Evolutionary conservation across 108 stramenopile genomes (phyloP), one percentile per base, ranked within the genome.

Genomic region (Phaeodactylum tricornutum): DNA sequence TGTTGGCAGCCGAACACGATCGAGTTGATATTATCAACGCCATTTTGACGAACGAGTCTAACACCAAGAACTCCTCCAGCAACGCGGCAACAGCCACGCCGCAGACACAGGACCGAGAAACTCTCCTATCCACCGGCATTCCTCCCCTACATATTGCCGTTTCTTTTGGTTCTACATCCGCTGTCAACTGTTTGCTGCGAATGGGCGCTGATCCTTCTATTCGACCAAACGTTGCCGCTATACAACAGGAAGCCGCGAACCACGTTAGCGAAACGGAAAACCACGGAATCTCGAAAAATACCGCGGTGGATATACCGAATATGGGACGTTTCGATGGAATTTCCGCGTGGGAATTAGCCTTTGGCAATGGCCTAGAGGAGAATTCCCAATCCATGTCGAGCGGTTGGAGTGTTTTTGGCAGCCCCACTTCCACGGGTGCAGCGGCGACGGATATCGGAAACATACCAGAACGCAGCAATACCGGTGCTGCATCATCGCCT

Each of bases 1-100:
- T 76, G 20, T 65, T 90, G n/a, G 88, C 88, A 2, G 84, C 81
- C 4, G 84, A 90, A 55, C 88, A 90, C 47, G 84, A 90, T 64
- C 78, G 88, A 9, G 84, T 85, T 14, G 88, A 90, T 50, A 84
- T 90, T 52, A 57, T 90, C 17, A 69, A 90, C 43, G 58, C 69
- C 22, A 64, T 90, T 1, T 33, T 90, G 15, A 41, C 43, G 28
- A 62, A 40, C 21, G 39, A 6, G 21, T 4, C 39, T 6, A 41
- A 15, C 11, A 35, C 17, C 23, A 20, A 39, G 6, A 9, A 23
- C 23, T 7, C 2, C 14, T 11, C 12, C 33, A 34, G 33, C 12
- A 34, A 12, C 12, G 8, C 33, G 12, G 12, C 33, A 12, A 34
- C 8, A 8, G 33, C 11, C 12, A 12, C 11, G 33, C 33, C 33